phyloP scores from a whole-genome alignment of 2,329 filamentous ascomycete genomes.

The Diaporthe batatas region DNA sequence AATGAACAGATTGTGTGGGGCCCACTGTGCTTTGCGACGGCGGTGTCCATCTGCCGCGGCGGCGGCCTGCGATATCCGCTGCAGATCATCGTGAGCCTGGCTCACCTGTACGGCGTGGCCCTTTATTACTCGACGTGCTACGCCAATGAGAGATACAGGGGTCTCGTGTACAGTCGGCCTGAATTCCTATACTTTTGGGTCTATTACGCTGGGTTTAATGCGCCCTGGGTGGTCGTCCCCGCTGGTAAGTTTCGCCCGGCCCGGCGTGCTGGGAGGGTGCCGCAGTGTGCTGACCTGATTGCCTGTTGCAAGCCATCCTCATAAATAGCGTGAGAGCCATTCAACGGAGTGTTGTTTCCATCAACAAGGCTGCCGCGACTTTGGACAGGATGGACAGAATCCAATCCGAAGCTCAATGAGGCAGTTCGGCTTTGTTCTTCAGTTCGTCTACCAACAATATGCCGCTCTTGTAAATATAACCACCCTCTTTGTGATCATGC shows the following conservation, averaged over 20 bases:
- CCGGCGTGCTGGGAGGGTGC: not conserved
- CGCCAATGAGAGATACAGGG: constrained; percentile 60
- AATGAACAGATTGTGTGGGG: constrained; percentile 66
- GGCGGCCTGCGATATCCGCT: constrained; percentile 63
- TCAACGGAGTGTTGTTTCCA: constrained; percentile 30
- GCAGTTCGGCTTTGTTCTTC: not conserved
- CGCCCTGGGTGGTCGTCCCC: constrained; percentile 71
- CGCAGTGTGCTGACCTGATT: not conserved
- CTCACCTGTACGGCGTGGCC: constrained; percentile 72
- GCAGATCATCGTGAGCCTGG: constrained; percentile 65
- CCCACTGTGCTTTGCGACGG: constrained; percentile 67
- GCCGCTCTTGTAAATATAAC: not conserved
- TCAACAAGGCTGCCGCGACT: constrained; percentile 35
- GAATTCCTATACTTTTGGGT: constrained; percentile 74
- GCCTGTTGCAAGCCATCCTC: constrained; percentile 25
- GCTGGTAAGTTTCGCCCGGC: constrained; percentile 57
- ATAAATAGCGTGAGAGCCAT: constrained; percentile 33
- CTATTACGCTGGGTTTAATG: constrained; percentile 73
- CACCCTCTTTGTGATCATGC: not conserved
- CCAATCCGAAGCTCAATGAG: not conserved
- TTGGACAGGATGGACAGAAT: constrained; percentile 25
- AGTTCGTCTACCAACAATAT: not conserved
- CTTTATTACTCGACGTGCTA: constrained; percentile 73
- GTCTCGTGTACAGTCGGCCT: constrained; percentile 67
- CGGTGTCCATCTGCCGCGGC: constrained; percentile 58